Percentiles rank a stretch among this genome's conserved stretches.
Evolutionary conservation across 2,329 filamentous ascomycete genomes (phyloP).

Genomic region (Diaporthe ampelina): DNA sequence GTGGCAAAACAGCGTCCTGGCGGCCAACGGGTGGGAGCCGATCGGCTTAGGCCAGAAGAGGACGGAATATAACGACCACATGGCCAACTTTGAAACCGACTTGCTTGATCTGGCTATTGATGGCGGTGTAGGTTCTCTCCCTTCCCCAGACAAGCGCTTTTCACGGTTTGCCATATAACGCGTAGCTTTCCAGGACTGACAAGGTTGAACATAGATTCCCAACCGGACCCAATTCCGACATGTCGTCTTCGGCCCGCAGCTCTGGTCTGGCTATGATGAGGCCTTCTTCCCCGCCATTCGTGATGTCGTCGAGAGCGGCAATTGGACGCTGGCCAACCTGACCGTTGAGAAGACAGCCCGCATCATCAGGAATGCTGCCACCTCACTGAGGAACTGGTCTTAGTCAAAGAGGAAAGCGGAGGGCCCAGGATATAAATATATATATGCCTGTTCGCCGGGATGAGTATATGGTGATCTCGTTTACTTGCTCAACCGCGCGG

Average conservation of each 20-base stretch:
- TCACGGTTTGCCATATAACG: background rate
- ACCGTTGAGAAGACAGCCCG: conserved; percentile 80
- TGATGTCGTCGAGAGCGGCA: conserved; percentile 79
- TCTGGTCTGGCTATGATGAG: conserved; percentile 78
- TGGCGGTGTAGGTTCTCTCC: conserved; percentile 76
- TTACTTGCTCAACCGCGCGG: background rate
- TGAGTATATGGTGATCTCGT: background rate
- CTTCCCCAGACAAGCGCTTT: background rate
- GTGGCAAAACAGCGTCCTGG: conserved; percentile 82
- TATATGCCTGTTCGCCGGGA: background rate
- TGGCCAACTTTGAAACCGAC: conserved; percentile 86
- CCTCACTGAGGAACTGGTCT: conserved; percentile 36
- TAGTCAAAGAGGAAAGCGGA: background rate
- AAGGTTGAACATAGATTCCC: conserved; percentile 71
- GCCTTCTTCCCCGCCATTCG: conserved; percentile 86
- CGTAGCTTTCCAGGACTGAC: background rate
- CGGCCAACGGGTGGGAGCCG: conserved; percentile 82
- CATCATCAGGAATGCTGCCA: conserved; percentile 74
- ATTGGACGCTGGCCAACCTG: conserved; percentile 78
- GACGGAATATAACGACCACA: conserved; percentile 82
- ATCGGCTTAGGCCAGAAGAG: conserved; percentile 76
- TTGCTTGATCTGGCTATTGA: conserved; percentile 81
- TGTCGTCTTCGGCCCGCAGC: conserved; percentile 86
- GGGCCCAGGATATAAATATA: background rate
- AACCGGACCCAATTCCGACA: conserved; percentile 96